Base-by-base conservation (phyloP, 2,329 filamentous ascomycete species). In the Ramichloridium luteum region DNA sequence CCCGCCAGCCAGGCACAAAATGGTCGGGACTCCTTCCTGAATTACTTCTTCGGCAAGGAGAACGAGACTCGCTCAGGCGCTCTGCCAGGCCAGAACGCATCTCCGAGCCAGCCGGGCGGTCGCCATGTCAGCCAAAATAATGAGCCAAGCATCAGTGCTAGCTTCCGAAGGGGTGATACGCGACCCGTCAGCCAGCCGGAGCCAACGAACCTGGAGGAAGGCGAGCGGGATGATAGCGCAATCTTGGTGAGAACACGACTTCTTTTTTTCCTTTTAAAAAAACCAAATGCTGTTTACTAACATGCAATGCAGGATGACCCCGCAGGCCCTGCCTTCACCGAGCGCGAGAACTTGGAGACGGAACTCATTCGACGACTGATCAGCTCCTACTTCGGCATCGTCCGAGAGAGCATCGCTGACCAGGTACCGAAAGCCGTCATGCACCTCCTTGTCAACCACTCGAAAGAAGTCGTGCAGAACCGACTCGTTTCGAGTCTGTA, bases 21-120 rank as follows among this genome's bases (percentile, higher is more conserved):
- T 16, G 46, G 46, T 41, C 74, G 78, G 40, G 90, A 98, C 59
- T 92, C 85, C 1, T 98, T 98, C 65, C 60, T 98, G 40, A 96
- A 88, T 60, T 98, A 98, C 60, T 98, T 98, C 61, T 98, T 98
- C 50, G 86, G 90, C 48, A 96, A 98, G 55, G 90, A 98, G 39
- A 82, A 82, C 28, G 67, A 72, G 23, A 58, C 66, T 37, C 43
- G 38, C 20, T 34, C 50, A 17, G 53, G 54, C 6, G 37, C 44
- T 13, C 46, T 54, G 50, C 53, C 51, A 6, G 39, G 44, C 22
- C 46, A 58, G 44, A 50, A 45, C 50, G 51, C 47, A 37, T 56
- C 57, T 40, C 55, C 59, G 57, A 41, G 57, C 42, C 35, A 50
- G 45, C 20, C 38, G 56, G 18, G 52, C 9, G 60, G 57, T 9